Evolutionary conservation across 208 protist species (phyloP), one percentile per base, ranked within the genome.

Genomic region (Angomonas ambiguus): DNA sequence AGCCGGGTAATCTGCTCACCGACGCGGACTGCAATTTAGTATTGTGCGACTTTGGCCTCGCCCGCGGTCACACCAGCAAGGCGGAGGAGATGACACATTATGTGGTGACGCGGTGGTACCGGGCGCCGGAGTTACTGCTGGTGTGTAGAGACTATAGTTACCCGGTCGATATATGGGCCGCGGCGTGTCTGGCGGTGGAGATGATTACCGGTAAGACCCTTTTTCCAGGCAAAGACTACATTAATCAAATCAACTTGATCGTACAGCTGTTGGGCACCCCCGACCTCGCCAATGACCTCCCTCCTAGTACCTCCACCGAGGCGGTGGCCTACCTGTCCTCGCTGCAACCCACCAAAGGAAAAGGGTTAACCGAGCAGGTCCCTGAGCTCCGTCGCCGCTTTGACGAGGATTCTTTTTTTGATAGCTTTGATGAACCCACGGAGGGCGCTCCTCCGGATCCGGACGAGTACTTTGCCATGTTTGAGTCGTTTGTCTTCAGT

Each of bases 71-170:
- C 22, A 59, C 71, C 30, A 64, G 64, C 5, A 74, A 69, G n/a
- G 89, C 82, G 20, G 83, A 78, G 8, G 90, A 89, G 24, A 96
- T 98, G 88, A 98, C 97, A 24, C 80, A 96, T 35, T 98, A 98
- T 69, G 96, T 98, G 20, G 93, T 96, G 33, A 99, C 97, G 1
- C 78, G 98, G 10, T 99, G 97, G 98, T 99, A 99, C 77, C 80
- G 98, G 13, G 91, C 98, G 3, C 99, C 98, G 5, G 98, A 99
- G 83, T 82, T 99, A 35, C 90, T 99, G 35, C 80, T 99, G 11
- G 86, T 89, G 48, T 91, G 83, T 56, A 78, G 79, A 27, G 56
- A 84, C 45, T 99, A 98, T 74, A 88, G 85, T 51, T 78, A 86
- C 38, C 80, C 80, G 24, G 91, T 98, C 24, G 98, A 99, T 60